Conservation (phyloP, 2,329 filamentous ascomycete genomes). For the Camptophora hylomeconis region DNA sequence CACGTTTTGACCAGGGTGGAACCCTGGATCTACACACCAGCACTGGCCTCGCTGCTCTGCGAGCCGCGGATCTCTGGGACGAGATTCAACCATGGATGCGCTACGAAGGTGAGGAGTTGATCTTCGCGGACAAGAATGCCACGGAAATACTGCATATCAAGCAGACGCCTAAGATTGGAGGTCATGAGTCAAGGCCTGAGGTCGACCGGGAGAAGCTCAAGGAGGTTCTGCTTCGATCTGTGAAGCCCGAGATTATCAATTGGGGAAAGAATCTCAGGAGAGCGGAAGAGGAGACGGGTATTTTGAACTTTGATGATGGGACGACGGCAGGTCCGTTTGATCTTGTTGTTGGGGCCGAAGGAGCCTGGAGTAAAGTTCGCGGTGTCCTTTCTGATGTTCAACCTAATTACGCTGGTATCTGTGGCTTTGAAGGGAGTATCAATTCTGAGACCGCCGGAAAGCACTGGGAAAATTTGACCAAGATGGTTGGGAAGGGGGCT, state of each 20-base stretch:
- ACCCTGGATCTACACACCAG: conserved; percentile 24
- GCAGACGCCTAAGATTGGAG: conserved; percentile 5
- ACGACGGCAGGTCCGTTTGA: conserved; percentile 23
- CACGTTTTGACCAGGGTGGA: conserved; percentile 22
- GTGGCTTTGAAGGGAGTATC: conserved; percentile 19
- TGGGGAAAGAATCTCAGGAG: conserved; percentile 22
- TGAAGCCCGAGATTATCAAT: conserved; percentile 18
- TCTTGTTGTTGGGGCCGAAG: conserved; percentile 33
- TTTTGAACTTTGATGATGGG: conserved; percentile 17
- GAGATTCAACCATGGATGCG: conserved; percentile 21
- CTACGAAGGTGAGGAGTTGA: conserved; percentile 31
- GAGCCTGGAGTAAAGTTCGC: conserved; percentile 28
- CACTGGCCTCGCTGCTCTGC: conserved; percentile 23
- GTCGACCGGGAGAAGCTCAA: conserved; percentile 24
- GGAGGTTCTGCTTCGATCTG: conserved; percentile 21
- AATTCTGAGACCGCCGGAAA: conserved; percentile 11
- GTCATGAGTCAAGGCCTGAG: conserved; percentile 20
- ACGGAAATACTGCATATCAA: conserved; percentile 19
- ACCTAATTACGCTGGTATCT: conserved; percentile 24
- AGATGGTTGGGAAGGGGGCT: conserved; percentile 15
- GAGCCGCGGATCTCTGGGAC: conserved; percentile 21
- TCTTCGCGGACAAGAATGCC: conserved; percentile 28
- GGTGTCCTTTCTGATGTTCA: conserved; percentile 23
- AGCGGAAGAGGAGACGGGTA: conserved; percentile 4
- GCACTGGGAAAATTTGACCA: conserved; percentile 18